Percentiles rank a stretch among this genome's conserved stretches.
phyloP scores from a whole-genome alignment of 306 rosid genomes.

The Medicago ruthenica region DNA sequence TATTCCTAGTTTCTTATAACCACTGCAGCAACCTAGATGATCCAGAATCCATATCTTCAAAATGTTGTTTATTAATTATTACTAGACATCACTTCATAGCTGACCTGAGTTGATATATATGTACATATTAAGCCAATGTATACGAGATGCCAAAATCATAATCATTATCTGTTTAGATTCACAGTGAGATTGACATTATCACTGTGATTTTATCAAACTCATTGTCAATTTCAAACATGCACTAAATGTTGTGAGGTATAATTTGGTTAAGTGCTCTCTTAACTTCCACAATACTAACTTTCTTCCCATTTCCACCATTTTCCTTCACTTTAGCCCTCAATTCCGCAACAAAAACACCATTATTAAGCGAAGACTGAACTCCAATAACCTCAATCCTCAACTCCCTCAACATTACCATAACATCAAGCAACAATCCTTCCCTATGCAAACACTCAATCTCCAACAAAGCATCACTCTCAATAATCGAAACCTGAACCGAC shows the following conservation, averaged over 20 bases:
- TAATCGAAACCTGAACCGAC: slow-evolving; percentile 83
- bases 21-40: neutral
- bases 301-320: slow-evolving; percentile 61
- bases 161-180: neutral
- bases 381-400: slow-evolving; percentile 74
- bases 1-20: neutral
- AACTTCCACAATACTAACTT: slow-evolving; percentile 85
- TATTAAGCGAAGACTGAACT: slow-evolving; percentile 69
- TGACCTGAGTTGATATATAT: neutral
- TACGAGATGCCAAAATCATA: neutral
- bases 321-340: slow-evolving; percentile 90
- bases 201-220: neutral
- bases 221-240: neutral
- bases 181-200: too few species aligned
- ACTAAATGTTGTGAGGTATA: slow-evolving; percentile 51
- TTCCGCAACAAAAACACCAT: slow-evolving; percentile 72
- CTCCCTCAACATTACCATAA: slow-evolving; percentile 75
- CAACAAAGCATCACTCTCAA: slow-evolving; percentile 85
- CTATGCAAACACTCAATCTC: slow-evolving; percentile 76
- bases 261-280: slow-evolving; percentile 85
- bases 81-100: neutral
- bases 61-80: neutral
- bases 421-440: slow-evolving; percentile 81
- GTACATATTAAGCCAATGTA: slow-evolving; percentile 7
- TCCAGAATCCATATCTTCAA: neutral